A percentile compares a stretch with the other conserved stretches of the same genome.
Evolutionary conservation across 495 filamentous ascomycete species (phyloP).

Genomic region (Recurvomyces mirabilis): DNA sequence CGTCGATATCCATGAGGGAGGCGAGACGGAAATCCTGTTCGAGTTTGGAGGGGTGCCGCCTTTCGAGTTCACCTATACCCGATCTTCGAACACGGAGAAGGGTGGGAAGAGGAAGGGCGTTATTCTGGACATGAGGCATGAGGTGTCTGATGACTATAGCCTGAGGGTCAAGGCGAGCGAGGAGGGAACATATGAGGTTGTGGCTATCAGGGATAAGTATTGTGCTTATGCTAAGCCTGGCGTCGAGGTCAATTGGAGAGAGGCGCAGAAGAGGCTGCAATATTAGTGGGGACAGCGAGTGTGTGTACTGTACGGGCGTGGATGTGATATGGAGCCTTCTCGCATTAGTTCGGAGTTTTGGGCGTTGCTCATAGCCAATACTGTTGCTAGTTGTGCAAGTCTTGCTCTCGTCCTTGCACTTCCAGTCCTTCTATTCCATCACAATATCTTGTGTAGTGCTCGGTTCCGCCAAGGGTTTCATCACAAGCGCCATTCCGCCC

Average conservation of each 20-base stretch:
- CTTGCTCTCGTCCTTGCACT: too few species aligned
- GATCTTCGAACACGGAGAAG: slow-evolving; percentile 74
- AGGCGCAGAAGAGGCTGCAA: slow-evolving; percentile 12
- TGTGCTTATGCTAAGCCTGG: slow-evolving; percentile 69
- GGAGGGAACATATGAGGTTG: slow-evolving; percentile 94
- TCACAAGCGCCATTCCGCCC: too few species aligned
- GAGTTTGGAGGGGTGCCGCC: slow-evolving; percentile 91
- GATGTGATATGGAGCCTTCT: too few species aligned
- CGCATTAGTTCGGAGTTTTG: too few species aligned
- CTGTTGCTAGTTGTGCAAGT: too few species aligned
- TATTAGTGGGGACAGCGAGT: too few species aligned
- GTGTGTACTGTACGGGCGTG: too few species aligned
- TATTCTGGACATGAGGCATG: slow-evolving; percentile 80
- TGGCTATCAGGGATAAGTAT: slow-evolving; percentile 82
- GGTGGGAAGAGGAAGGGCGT: slow-evolving; percentile 45
- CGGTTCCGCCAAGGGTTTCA: too few species aligned
- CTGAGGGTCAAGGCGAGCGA: slow-evolving; percentile 73
- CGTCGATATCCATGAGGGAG: slow-evolving; percentile 92
- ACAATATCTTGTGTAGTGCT: too few species aligned
- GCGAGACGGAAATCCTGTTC: slow-evolving; percentile 81
- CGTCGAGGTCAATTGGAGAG: slow-evolving; percentile 2
- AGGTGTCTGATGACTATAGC: slow-evolving; percentile 65
- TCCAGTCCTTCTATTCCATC: too few species aligned
- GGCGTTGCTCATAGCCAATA: too few species aligned
- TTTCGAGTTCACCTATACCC: slow-evolving; percentile 94